These are phyloP conservation scores for Botryotinia globosa DNA, from an alignment of 2,329 filamentous ascomycete genomes.

Conservation along the genomic window DNA sequence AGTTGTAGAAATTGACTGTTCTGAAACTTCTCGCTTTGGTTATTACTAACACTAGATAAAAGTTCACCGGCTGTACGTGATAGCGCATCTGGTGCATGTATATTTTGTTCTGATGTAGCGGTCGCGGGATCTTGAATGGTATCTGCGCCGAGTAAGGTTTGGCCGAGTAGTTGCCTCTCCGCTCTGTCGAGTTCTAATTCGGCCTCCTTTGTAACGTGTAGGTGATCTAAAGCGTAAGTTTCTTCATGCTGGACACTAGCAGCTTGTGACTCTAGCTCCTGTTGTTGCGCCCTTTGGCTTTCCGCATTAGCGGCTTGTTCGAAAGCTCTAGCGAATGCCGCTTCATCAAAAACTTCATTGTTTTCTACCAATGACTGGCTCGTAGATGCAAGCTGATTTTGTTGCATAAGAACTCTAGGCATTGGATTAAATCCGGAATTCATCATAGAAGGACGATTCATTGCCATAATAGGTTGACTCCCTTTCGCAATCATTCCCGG, in stretches of 20 bases:
- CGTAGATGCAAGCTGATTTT: slow-evolving; percentile 12
- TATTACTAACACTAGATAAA: slow-evolving; percentile 64
- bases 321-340: slow-evolving; percentile 55
- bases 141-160: slow-evolving; percentile 39
- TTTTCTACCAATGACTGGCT: slow-evolving; percentile 36
- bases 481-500: not conserved
- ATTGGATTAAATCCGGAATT: slow-evolving; percentile 19
- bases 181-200: slow-evolving; percentile 1
- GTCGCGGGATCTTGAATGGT: slow-evolving; percentile 32
- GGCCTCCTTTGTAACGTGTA: slow-evolving; percentile 16
- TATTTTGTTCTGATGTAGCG: slow-evolving; percentile 37
- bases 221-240: slow-evolving; percentile 22
- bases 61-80: slow-evolving; percentile 69
- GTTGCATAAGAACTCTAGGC: slow-evolving; percentile 14
- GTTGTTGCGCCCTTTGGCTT: slow-evolving; percentile 23
- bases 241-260: not conserved
- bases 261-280: slow-evolving; percentile 28
- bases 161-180: slow-evolving; percentile 23
- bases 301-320: slow-evolving; percentile 38
- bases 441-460: slow-evolving; percentile 20
- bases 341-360: slow-evolving; percentile 50
- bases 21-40: slow-evolving; percentile 71
- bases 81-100: slow-evolving; percentile 55
- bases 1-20: slow-evolving; percentile 73
- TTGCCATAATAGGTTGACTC: slow-evolving; percentile 8